Percentiles rank a stretch among this genome's conserved stretches.
Evolutionary conservation across 805 yeast species (phyloP).

Genomic region (Yarrowia phangngaensis): DNA sequence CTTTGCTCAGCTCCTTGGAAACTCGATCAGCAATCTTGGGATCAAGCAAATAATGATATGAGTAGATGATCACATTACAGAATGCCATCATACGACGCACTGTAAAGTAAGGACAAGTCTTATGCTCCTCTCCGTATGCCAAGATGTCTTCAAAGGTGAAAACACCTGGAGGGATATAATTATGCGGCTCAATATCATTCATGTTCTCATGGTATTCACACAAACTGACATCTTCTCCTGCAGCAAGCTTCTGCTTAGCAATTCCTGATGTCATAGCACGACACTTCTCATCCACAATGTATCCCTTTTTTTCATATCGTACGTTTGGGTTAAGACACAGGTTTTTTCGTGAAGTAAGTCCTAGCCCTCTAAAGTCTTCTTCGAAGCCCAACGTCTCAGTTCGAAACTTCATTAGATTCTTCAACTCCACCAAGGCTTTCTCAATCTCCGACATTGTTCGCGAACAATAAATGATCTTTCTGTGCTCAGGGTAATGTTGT

Average conservation of each 20-base stretch:
- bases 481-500: slow-evolving; percentile 84
- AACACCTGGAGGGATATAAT: slow-evolving; percentile 87
- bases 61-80: slow-evolving; percentile 91
- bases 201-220: slow-evolving; percentile 92
- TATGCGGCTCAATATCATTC: slow-evolving; percentile 79
- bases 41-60: slow-evolving; percentile 92
- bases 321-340: slow-evolving; percentile 87
- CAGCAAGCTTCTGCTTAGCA: slow-evolving; percentile 61
- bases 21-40: slow-evolving; percentile 97
- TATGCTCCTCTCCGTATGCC: slow-evolving; percentile 69
- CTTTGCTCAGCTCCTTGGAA: slow-evolving; percentile 84
- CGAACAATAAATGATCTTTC: slow-evolving; percentile 93
- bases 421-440: slow-evolving; percentile 89
- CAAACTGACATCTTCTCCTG: slow-evolving; percentile 55
- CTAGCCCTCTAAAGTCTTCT: slow-evolving; percentile 92
- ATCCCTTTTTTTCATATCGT: slow-evolving; percentile 83
- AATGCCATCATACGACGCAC: slow-evolving; percentile 93
- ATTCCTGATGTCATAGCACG: slow-evolving; percentile 92
- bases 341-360: slow-evolving; percentile 91
- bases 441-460: slow-evolving; percentile 99
- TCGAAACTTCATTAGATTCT: slow-evolving; percentile 82
- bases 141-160: slow-evolving; percentile 85
- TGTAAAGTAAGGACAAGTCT: slow-evolving; percentile 93
- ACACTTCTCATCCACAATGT: slow-evolving; percentile 92
- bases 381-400: slow-evolving; percentile 74